A percentile compares a stretch with the other conserved stretches of the same genome.
These are phyloP conservation scores for Syncephalastrum contaminatum DNA, from an alignment of 371 early-diverging fungal species.

Conservation along the genomic window DNA sequence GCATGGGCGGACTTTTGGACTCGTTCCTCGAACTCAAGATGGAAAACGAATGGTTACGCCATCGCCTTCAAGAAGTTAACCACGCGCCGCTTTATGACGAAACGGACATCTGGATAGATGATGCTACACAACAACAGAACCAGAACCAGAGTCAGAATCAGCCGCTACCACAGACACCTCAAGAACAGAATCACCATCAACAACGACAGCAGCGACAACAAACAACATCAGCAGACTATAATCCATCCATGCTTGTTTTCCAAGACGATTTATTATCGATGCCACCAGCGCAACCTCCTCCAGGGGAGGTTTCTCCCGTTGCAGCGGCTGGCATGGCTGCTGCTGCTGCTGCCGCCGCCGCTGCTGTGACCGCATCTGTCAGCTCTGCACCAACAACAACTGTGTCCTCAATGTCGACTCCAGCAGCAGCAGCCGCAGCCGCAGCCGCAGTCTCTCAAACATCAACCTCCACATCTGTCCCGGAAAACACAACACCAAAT, in stretches of 20 bases:
- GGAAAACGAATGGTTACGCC: constrained; percentile 51
- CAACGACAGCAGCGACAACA: constrained; percentile 1
- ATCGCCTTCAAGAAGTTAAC: constrained; percentile 12
- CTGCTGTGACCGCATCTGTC: too few species aligned
- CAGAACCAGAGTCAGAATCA: not conserved
- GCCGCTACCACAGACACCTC: too few species aligned
- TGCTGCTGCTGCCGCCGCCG: too few species aligned
- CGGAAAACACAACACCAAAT: too few species aligned
- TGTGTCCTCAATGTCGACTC: not conserved
- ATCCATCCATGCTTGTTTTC: too few species aligned
- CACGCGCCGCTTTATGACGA: not conserved
- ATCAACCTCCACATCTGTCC: not conserved
- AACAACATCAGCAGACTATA: not conserved
- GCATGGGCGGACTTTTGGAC: constrained; percentile 49
- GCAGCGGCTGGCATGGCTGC: too few species aligned
- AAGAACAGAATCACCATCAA: too few species aligned
- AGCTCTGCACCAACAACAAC: too few species aligned
- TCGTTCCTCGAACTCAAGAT: constrained; percentile 54
- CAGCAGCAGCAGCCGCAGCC: not conserved
- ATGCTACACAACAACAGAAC: too few species aligned
- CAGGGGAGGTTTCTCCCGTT: too few species aligned
- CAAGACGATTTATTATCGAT: too few species aligned
- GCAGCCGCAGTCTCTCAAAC: constrained; percentile 1
- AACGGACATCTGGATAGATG: not conserved
- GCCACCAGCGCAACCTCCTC: too few species aligned